Evolutionary conservation across 176 grass and related monocot species (phyloP), one percentile per base, ranked within the genome.

Genomic region (Tillandsia leiboldiana): DNA sequence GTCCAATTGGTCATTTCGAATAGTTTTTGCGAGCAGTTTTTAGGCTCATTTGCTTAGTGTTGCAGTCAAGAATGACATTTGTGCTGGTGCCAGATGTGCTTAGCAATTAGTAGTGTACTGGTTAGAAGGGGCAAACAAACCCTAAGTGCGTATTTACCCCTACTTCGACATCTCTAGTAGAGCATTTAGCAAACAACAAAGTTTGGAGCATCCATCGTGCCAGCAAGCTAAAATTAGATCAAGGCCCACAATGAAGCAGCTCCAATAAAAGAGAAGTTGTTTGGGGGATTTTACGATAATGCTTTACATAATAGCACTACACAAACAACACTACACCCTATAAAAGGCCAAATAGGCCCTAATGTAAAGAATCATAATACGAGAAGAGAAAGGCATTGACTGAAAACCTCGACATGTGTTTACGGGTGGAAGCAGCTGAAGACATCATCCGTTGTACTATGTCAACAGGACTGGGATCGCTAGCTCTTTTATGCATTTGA

Each of bases 391-490:
- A 9, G 61, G 48, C 17, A 64, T 42, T 52, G 72, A 76, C 75
- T 78, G 28, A 69, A 48, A 72, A 97, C 94, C 94, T 97, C 72
- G 94, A 97, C 89, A 97, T 97, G 79, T 97, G 86, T 80, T 97
- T 97, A 73, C 77, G 82, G 70, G 89, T 90, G 54, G 87, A 87
- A 81, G 82, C 87, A 83, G 76, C 82, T 1, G 77, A 83, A 50
- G 64, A 79, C 89, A 93, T 97, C 81, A 93, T 85, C 74, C 76
- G 83, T 66, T 97, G 94, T 79, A 86, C 94, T 66, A 93, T 90
- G 51, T 97, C 86, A 80, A 76, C 74, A 54, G 89, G 94, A 53
- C 86, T 70, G 70, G 94, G 89, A 49, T 93, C 89, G n/a, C 77
- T 75, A 11, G 17, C 69, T 69, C 77, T 70, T 77, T 82, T 93